phyloP scores from a whole-genome alignment of 2,329 filamentous ascomycete species.

The Aspergillus quadrilineatus region DNA sequence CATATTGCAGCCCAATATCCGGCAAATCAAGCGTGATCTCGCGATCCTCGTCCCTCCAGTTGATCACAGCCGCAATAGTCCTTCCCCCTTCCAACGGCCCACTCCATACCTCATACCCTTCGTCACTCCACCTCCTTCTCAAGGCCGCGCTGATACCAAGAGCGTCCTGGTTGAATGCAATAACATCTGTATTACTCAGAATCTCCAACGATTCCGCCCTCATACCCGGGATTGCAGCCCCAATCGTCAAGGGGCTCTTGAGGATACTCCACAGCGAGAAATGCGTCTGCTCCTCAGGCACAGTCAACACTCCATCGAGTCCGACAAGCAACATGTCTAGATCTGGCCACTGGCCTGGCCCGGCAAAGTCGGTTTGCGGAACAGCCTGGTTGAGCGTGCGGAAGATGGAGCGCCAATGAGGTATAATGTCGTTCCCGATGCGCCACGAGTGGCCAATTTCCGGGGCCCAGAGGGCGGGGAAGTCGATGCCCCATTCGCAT shows the following conservation, averaged over 20 bases:
- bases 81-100: slow-evolving; percentile 48
- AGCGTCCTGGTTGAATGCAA: slow-evolving; percentile 59
- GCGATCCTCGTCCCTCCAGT: slow-evolving; percentile 51
- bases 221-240: slow-evolving; percentile 40
- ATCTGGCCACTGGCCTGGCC: slow-evolving; percentile 51
- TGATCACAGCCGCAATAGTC: slow-evolving; percentile 49
- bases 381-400: slow-evolving; percentile 55
- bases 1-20: slow-evolving; percentile 42
- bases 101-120: slow-evolving; percentile 54
- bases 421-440: slow-evolving; percentile 57
- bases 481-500: slow-evolving; percentile 56
- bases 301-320: slow-evolving; percentile 43
- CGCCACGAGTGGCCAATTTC: slow-evolving; percentile 50
- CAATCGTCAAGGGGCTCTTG: slow-evolving; percentile 53
- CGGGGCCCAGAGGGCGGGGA: slow-evolving; percentile 51
- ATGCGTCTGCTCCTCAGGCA: slow-evolving; percentile 53
- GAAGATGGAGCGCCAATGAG: slow-evolving; percentile 53
- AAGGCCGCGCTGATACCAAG: slow-evolving; percentile 55
- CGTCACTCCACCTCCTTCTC: slow-evolving; percentile 48
- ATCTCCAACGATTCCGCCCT: slow-evolving; percentile 44
- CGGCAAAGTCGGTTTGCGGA: slow-evolving; percentile 47
- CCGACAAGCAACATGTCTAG: slow-evolving; percentile 57
- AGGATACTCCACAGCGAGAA: slow-evolving; percentile 55
- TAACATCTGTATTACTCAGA: slow-evolving; percentile 54
- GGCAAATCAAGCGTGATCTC: slow-evolving; percentile 46